A percentile compares a stretch with the other conserved stretches of the same genome.
Evolutionary conservation across 2,329 filamentous ascomycete species (phyloP).

Genomic region (Byssothecium circinans): DNA sequence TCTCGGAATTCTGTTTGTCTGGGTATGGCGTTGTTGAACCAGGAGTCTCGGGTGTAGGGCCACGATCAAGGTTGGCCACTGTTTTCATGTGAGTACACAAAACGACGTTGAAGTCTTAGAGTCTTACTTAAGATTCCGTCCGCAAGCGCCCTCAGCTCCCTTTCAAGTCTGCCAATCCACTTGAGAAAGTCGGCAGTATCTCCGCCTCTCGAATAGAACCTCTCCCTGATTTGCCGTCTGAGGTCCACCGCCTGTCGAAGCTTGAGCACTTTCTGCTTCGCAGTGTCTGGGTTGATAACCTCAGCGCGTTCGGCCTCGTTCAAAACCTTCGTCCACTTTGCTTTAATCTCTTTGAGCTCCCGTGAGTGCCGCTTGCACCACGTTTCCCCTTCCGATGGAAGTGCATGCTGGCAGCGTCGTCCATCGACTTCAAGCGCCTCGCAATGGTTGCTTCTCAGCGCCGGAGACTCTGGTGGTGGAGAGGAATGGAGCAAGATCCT

Average conservation of each 20-base stretch:
- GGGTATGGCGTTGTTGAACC: conserved; percentile 13
- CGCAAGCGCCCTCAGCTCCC: conserved; percentile 20
- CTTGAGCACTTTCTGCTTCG: conserved; percentile 28
- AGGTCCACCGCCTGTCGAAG: conserved; percentile 26
- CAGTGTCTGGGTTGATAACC: conserved; percentile 11
- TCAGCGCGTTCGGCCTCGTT: conserved; percentile 23
- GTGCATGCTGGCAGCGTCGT: conserved; percentile 15
- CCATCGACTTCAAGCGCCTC: conserved; percentile 30
- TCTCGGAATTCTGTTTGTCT: conserved; percentile 15
- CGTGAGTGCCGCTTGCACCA: conserved; percentile 24
- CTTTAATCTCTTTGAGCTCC: conserved; percentile 20
- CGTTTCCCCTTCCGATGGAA: conserved; percentile 18
- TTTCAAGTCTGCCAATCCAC: conserved; percentile 29
- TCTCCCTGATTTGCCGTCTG: conserved; percentile 22
- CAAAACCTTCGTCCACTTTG: conserved; percentile 17
- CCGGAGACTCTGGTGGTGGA: conserved; percentile 24
- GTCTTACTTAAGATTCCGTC: conserved; percentile 27
- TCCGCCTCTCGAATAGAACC: conserved; percentile 27
- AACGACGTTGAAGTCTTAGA: not conserved
- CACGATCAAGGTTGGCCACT: conserved; percentile 25
- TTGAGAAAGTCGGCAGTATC: conserved; percentile 19
- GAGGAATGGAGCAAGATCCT: conserved; percentile 12
- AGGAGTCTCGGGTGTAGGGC: conserved; percentile 20
- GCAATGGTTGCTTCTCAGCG: conserved; percentile 9
- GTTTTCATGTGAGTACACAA: not conserved